Evolutionary conservation across 164 flowering plant species (phyloP), one percentile per base, ranked within the genome.

Genomic region (Piper longum): DNA sequence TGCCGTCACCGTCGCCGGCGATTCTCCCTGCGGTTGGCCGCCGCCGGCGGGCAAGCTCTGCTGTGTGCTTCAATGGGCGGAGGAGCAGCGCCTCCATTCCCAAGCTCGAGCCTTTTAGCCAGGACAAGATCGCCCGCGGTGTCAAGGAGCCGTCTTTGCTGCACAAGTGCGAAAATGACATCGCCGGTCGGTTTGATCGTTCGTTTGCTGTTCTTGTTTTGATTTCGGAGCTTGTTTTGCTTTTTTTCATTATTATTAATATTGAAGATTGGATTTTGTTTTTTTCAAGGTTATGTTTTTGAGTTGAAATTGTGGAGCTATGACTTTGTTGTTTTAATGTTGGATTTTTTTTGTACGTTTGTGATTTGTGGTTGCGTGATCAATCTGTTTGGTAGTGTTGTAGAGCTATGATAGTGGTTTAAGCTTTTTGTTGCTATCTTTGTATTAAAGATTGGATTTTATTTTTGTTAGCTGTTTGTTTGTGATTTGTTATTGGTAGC

Each of bases 101-200:
- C 0, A 92, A 89, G 77, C 95, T 87, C 26, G 86, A 83, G 71
- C 86, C 88, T 54, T 92, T 92, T 65, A 86, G 82, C 79, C 71
- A 91, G 54, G 78, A 70, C 79, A 81, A 74, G 73, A 51, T 85
- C 57, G 93, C 85, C 36, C 80, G 93, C 4, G 74, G 67, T 45
- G 7, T 86, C 40, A 81, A 75, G 64, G 91, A 85, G 4, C 95
- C 84, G 36, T 84, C 95, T 3, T 68, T 87, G 74, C 81, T 91
- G 45, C 80, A 87, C 60, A 92, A 86, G 64, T 54, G 81, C 5
- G 84, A 85, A 62, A 80, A 67, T 57, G 82, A 89, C 5, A 79
- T 91, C 16, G 66, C 84, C 9, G 96, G 96, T 81, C 67, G 6
- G 16, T 8, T 48, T 14, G 3, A 1, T 48, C 11, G 8, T 44